Percentiles rank a stretch among this genome's conserved stretches.
phyloP scores from a whole-genome alignment of 148 eudicot species.

The Hydrangea macrophylla region DNA sequence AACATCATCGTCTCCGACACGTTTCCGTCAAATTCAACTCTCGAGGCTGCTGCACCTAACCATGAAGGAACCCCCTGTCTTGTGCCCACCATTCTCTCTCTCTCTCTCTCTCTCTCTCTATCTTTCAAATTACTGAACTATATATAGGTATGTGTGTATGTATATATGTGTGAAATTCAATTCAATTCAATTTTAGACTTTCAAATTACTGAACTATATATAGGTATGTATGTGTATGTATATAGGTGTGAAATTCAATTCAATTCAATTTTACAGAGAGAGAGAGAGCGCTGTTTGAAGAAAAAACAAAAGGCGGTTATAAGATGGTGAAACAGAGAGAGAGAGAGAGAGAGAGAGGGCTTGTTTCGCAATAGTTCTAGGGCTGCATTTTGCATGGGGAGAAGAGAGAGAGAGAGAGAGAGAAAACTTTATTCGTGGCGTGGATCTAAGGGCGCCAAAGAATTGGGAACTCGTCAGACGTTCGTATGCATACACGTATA shows the following conservation, averaged over 20 bases:
- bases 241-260: too few relatives aligned
- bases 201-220: too few relatives aligned
- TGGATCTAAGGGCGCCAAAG: constrained; percentile 46
- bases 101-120: background rate
- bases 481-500: background rate
- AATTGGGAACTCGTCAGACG: constrained; percentile 5
- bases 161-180: too few relatives aligned
- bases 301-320: background rate
- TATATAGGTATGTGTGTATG: too few relatives aligned
- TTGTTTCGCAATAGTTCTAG: background rate
- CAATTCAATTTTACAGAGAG: too few relatives aligned
- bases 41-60: constrained; percentile 42
- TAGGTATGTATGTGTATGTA: too few relatives aligned
- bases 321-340: background rate
- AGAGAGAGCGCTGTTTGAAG: background rate
- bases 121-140: too few relatives aligned
- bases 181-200: too few relatives aligned
- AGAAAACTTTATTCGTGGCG: constrained; percentile 32
- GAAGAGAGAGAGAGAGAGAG: too few relatives aligned
- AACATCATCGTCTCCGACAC: constrained; percentile 26
- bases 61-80: constrained; percentile 41
- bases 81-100: constrained; percentile 25
- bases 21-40: constrained; percentile 36
- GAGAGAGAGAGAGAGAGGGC: background rate
- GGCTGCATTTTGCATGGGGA: background rate